phyloP scores from a whole-genome alignment of 768 basidiomycete genomes.

The Russula sp. region DNA sequence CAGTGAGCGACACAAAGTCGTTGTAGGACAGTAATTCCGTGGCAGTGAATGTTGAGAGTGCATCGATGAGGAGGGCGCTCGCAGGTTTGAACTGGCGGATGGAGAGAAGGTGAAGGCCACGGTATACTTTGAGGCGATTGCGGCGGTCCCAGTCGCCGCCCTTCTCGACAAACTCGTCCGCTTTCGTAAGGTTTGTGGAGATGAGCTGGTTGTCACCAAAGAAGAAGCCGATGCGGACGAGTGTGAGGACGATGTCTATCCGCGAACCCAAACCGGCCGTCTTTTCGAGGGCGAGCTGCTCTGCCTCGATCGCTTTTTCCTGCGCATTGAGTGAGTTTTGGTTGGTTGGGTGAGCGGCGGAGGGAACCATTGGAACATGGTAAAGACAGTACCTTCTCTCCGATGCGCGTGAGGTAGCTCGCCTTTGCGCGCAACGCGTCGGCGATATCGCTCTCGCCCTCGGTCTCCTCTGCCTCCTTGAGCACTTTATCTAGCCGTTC shows the following conservation, averaged over 20 bases:
- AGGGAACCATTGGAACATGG: background rate
- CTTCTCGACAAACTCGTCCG: slow-evolving; percentile 86
- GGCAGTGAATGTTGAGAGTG: slow-evolving; percentile 91
- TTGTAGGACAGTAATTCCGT: slow-evolving; percentile 84
- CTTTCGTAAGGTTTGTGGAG: slow-evolving; percentile 63
- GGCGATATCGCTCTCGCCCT: slow-evolving; percentile 90
- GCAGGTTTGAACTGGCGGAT: slow-evolving; percentile 89
- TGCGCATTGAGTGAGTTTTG: slow-evolving; percentile 28
- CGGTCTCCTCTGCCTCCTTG: slow-evolving; percentile 80
- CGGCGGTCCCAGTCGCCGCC: slow-evolving; percentile 98
- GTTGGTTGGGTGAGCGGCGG: background rate
- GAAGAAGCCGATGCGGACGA: slow-evolving; percentile 88
- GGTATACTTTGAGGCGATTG: slow-evolving; percentile 95
- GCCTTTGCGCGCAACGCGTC: slow-evolving; percentile 83
- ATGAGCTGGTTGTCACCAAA: slow-evolving; percentile 74
- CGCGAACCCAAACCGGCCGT: slow-evolving; percentile 88
- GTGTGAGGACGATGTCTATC: slow-evolving; percentile 88
- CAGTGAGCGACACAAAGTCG: slow-evolving; percentile 81
- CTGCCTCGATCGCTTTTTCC: slow-evolving; percentile 78
- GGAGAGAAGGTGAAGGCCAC: slow-evolving; percentile 75
- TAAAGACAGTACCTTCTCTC: slow-evolving; percentile 54
- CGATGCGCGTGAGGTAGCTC: slow-evolving; percentile 81
- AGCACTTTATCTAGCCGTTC: slow-evolving; percentile 70
- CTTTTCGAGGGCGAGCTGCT: slow-evolving; percentile 82
- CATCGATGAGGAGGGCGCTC: slow-evolving; percentile 82